Evolutionary conservation across 768 basidiomycete genomes (phyloP).

Genomic region (Rhizopogon vesiculosus): DNA sequence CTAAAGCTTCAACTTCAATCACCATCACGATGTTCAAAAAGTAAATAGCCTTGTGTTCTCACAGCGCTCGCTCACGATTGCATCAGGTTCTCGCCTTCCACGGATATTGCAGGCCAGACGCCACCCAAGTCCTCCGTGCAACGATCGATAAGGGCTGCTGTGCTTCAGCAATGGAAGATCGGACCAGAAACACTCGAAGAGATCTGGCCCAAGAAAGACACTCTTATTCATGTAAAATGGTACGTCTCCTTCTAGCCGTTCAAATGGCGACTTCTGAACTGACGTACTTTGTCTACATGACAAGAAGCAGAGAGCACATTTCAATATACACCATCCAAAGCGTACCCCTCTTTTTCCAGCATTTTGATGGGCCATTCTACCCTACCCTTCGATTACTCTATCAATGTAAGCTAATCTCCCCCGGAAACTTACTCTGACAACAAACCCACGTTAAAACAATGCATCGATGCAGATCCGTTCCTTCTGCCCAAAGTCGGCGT

Average conservation of each 20-base stretch:
- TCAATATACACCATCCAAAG: conserved; percentile 87
- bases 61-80: conserved; percentile 8
- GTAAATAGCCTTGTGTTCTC: conserved; percentile 29
- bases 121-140: conserved; percentile 93
- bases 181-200: conserved; percentile 79
- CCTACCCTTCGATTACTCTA: conserved; percentile 89
- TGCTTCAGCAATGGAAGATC: conserved; percentile 82
- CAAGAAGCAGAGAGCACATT: conserved; percentile 85
- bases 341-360: conserved; percentile 92
- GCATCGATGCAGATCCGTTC: conserved; percentile 65
- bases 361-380: conserved; percentile 89
- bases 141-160: conserved; percentile 73
- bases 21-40: conserved; percentile 69
- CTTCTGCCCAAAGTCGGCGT: conserved; percentile 85
- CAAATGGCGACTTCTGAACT: conserved; percentile 5
- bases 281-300: conserved; percentile 11
- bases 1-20: not conserved
- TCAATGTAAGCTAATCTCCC: conserved; percentile 62
- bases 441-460: not conserved
- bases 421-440: not conserved
- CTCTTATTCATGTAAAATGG: conserved; percentile 92
- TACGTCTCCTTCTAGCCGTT: conserved; percentile 8
- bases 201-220: conserved; percentile 99
- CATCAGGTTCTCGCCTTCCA: conserved; percentile 60
- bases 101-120: conserved; percentile 87